Evolutionary conservation across 1,139 yeast species (phyloP).

Genomic region (Kurtzmaniella quercitrusa): DNA sequence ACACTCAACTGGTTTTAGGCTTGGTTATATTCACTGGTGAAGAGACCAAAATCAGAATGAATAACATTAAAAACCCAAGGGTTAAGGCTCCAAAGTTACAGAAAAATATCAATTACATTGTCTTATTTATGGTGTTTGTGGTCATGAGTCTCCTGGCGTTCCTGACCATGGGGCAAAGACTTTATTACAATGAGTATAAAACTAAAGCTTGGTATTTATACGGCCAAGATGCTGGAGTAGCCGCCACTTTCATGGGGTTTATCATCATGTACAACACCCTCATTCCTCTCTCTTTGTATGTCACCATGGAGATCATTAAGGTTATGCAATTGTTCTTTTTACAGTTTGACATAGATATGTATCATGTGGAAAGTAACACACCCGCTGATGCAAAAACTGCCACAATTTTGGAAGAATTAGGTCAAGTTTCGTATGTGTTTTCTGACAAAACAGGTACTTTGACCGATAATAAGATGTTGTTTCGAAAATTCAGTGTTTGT

Average conservation of each 20-base stretch:
- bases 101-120: conserved; percentile 74
- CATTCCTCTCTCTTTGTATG: conserved; percentile 91
- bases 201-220: conserved; percentile 70
- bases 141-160: conserved; percentile 73
- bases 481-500: conserved; percentile 76
- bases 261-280: conserved; percentile 95
- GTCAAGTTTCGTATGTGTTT: conserved; percentile 92
- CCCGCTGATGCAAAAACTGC: conserved; percentile 96
- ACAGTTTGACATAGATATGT: conserved; percentile 94
- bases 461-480: conserved; percentile 86
- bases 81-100: conserved; percentile 93
- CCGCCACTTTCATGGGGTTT: conserved; percentile 91
- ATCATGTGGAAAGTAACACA: conserved; percentile 75
- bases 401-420: conserved; percentile 90
- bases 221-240: conserved; percentile 76
- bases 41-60: conserved; percentile 94
- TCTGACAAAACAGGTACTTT: conserved; percentile 97
- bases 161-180: conserved; percentile 74
- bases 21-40: conserved; percentile 90
- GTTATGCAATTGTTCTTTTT: conserved; percentile 76
- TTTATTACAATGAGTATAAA: conserved; percentile 41
- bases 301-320: conserved; percentile 93
- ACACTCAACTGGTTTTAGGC: conserved; percentile 71
- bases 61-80: conserved; percentile 83
- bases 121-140: conserved; percentile 79